phyloP scores from a whole-genome alignment of 139 green algal genomes.

The Chlorella sp. region DNA sequence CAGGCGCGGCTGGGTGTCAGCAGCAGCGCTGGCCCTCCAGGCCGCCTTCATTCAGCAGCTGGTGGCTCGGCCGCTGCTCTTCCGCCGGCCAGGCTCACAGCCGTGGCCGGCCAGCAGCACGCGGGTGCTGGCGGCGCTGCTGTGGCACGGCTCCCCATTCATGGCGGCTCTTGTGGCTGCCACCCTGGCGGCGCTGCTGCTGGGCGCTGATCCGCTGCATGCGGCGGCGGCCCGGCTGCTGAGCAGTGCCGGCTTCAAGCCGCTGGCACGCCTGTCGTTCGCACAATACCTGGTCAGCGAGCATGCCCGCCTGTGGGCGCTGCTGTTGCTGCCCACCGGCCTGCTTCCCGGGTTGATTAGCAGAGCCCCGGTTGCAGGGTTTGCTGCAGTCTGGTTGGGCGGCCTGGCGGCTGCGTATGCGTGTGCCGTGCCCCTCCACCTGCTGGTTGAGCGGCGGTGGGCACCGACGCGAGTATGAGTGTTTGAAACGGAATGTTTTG shows the following conservation, averaged over 20 bases:
- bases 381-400: background rate
- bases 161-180: background rate
- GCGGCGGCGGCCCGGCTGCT: background rate
- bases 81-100: background rate
- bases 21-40: background rate
- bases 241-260: background rate
- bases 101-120: background rate
- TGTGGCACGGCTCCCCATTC: background rate
- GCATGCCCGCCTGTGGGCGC: background rate
- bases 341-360: background rate
- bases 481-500: no score
- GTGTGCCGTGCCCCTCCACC: background rate
- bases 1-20: background rate
- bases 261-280: background rate
- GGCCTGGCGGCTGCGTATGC: background rate
- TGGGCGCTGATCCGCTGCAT: background rate
- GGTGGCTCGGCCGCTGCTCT: background rate
- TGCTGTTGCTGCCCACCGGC: background rate
- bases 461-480: no score
- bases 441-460: conserved; percentile 10
- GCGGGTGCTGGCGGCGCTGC: background rate
- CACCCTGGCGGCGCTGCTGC: conserved; percentile 2
- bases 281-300: background rate
- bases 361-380: background rate
- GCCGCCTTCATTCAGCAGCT: background rate